A percentile compares a stretch with the other conserved stretches of the same genome.
These are phyloP conservation scores for Monosporascus sp. DNA, from an alignment of 2,329 filamentous ascomycete species.

Conservation along the genomic window DNA sequence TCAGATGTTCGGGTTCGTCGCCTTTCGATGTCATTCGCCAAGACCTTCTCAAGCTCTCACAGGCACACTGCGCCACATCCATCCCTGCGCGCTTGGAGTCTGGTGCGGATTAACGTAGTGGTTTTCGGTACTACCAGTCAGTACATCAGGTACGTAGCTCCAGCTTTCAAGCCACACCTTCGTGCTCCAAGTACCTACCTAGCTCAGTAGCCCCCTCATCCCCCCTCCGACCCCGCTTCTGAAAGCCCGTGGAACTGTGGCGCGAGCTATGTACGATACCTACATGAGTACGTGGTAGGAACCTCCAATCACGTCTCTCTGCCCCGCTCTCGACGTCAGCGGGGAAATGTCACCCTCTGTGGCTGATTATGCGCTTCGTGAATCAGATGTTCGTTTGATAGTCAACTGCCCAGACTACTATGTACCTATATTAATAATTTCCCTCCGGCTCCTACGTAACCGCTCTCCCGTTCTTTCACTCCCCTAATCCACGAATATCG, in stretches of 20 bases:
- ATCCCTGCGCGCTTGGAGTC: no score
- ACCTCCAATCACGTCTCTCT: no score
- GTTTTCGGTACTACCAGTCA: background rate
- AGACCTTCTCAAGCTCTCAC: no score
- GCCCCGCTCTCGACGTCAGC: background rate
- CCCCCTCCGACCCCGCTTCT: no score
- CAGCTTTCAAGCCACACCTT: background rate
- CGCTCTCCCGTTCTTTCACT: background rate
- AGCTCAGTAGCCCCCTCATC: background rate
- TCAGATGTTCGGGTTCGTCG: background rate
- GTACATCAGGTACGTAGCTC: no score
- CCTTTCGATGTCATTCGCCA: conserved; percentile 9
- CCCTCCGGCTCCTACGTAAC: background rate
- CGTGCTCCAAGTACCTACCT: background rate
- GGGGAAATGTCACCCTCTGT: background rate
- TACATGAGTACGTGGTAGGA: background rate
- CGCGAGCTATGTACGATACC: conserved; percentile 19
- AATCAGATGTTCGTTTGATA: background rate
- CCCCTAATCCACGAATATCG: background rate
- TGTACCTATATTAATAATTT: background rate
- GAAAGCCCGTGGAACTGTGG: conserved; percentile 11
- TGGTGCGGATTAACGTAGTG: no score
- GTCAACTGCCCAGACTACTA: background rate
- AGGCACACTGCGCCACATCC: no score
- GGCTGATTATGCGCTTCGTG: no score